Base-by-base conservation (phyloP, 495 filamentous ascomycete genomes). In the Aspergillus saccharolyticus region DNA sequence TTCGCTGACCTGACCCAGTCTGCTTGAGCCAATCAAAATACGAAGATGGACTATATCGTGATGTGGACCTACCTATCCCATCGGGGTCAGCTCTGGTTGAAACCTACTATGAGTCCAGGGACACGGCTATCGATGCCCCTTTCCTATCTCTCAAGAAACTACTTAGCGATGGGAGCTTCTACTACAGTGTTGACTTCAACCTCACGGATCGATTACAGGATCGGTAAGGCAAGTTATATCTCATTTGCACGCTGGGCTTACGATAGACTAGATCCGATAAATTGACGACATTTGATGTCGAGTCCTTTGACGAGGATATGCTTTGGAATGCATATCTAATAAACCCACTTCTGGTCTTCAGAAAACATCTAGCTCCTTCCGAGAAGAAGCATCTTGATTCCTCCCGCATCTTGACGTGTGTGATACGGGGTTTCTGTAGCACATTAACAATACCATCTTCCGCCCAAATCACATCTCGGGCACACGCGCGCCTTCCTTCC, bases 251-350 rank as follows among this genome's bases (percentile, higher is more conserved):
- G 57, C 4, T 59, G 79, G 75, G 60, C 74, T 76, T 48, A 73
- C 81, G 66, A 78, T 88, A 57, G 21, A 20, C 24, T 55, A 80
- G 77, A 42, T 69, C 70, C 5, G 75, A 75, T 25, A 75, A 78
- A 61, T 73, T 72, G 21, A 66, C 83, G 18, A 78, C 83, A 17
- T 91, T 94, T 60, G 88, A 91, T 63, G 86, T 92, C 54, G 88
- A 90, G 55, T 87, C 85, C 52, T 83, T 96, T 28, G 90, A 98
- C 70, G 86, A 89, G 57, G 87, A 88, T 7, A 96, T 96, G 73
- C 73, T 98, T 24, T 98, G 94, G 94, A 98, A 98, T 62, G 91
- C 89, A 10, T 96, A 94, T 72, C 97, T 98, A 92, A 96, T 98
- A 57, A 81, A 87, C 54, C 92, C 95, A 8, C 80, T 98, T 53